Evolutionary conservation across 2,329 filamentous ascomycete genomes (phyloP).

Genomic region (Fusarium fujikuroi): DNA sequence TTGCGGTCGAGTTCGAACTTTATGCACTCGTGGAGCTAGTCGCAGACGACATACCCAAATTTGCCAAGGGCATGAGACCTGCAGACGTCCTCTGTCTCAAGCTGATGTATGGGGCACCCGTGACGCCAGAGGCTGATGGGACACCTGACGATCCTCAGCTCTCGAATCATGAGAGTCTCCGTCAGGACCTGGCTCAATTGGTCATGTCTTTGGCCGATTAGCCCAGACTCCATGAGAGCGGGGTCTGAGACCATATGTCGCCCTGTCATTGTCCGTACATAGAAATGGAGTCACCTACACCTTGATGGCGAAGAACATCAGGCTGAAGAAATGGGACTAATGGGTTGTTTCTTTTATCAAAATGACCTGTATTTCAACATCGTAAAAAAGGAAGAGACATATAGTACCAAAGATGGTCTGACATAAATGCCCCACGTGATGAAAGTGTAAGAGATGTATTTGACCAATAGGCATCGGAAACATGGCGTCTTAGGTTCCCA

Average conservation of each 20-base stretch:
- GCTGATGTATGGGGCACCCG: not conserved
- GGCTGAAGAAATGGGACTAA: not conserved
- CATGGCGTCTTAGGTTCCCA: not conserved
- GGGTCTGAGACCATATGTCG: not conserved
- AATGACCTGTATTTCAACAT: not conserved
- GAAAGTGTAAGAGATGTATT: not conserved
- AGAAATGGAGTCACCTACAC: not conserved
- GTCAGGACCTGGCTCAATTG: not conserved
- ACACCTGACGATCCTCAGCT: not conserved
- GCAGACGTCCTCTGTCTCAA: not conserved
- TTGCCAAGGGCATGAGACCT: not conserved
- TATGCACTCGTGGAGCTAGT: not conserved
- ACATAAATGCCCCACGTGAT: not conserved
- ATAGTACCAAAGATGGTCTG: not conserved
- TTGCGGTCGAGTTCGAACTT: not conserved
- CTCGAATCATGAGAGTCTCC: not conserved
- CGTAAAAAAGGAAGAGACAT: not conserved
- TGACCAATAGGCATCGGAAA: not conserved
- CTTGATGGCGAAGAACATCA: not conserved
- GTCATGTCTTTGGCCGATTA: not conserved
- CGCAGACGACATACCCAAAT: not conserved
- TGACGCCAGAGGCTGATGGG: not conserved
- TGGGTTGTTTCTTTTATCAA: no score
- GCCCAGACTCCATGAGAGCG: not conserved
- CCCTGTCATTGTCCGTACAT: rapidly evolving